A percentile compares a stretch with the other conserved stretches of the same genome.
Evolutionary conservation across 345 rosid genomes (phyloP).

Genomic region (Melaleuca quinquenervia): DNA sequence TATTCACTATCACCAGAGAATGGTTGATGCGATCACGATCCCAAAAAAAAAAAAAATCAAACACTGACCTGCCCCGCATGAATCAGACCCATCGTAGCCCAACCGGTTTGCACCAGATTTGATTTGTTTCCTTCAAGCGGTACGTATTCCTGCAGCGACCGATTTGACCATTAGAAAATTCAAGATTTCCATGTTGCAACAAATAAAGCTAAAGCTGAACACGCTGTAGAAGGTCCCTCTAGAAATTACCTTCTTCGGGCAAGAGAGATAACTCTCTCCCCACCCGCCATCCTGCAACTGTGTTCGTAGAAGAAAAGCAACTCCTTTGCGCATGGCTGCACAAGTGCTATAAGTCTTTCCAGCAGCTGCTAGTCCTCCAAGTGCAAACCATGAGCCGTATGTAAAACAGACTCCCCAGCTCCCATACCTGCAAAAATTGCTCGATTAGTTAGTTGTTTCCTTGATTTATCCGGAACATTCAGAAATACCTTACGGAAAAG

Average conservation of each 20-base stretch:
- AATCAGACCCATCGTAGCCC: conserved; percentile 41
- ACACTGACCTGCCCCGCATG: conserved; percentile 38
- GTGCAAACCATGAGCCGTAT: conserved; percentile 36
- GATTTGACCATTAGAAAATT: not conserved
- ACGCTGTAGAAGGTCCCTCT: not conserved
- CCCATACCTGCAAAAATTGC: conserved; percentile 23
- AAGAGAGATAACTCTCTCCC: conserved; percentile 52
- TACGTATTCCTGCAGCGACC: conserved; percentile 15
- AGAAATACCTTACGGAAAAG: not conserved
- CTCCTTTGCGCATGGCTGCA: conserved; percentile 21
- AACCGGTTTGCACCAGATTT: conserved; percentile 39
- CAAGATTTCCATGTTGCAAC: not conserved
- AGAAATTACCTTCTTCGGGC: conserved; percentile 30
- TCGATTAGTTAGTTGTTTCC: not conserved
- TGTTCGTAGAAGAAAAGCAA: conserved; percentile 26
- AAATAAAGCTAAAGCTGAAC: not conserved
- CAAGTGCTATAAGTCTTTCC: conserved; percentile 30
- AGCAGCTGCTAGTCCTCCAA: conserved; percentile 32
- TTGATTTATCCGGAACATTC: not conserved
- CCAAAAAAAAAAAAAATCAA: not conserved
- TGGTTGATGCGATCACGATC: not conserved
- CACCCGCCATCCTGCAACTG: conserved; percentile 38
- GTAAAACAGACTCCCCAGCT: conserved; percentile 53
- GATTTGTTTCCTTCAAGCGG: conserved; percentile 39
- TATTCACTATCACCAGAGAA: not conserved